A percentile compares a stretch with the other conserved stretches of the same genome.
Evolutionary conservation across 1,284 basidiomycete genomes (phyloP).

Genomic region (Neotropicomus parvogracilis): DNA sequence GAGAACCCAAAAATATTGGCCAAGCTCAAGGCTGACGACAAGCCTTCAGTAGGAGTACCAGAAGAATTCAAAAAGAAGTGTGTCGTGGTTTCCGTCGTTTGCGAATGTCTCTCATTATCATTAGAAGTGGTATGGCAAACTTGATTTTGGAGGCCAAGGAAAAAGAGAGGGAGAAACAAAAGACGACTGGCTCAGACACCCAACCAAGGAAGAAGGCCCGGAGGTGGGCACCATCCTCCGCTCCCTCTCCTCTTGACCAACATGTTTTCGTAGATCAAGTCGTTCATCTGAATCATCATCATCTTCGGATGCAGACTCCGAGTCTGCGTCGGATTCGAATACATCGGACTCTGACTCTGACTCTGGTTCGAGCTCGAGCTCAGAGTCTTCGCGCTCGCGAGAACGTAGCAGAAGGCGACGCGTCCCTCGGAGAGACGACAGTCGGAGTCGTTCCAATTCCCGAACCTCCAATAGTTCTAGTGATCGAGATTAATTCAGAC

Average conservation of each 20-base stretch:
- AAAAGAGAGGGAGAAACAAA: conserved; percentile 56
- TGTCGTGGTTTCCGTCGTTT: conserved; percentile 20
- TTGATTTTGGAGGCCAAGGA: conserved; percentile 71
- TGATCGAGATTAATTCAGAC: conserved; percentile 14
- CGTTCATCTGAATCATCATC: conserved; percentile 30
- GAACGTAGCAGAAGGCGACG: conserved; percentile 46
- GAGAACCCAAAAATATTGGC: conserved; percentile 65
- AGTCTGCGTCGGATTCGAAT: conserved; percentile 40
- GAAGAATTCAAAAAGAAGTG: conserved; percentile 79
- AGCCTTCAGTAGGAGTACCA: conserved; percentile 71
- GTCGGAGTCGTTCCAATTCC: conserved; percentile 23
- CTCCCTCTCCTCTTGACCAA: background rate
- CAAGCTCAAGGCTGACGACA: conserved; percentile 61
- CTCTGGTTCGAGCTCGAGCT: conserved; percentile 29
- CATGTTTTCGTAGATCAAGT: conserved; percentile 20
- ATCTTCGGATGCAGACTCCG: conserved; percentile 40
- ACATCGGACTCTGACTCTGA: conserved; percentile 44
- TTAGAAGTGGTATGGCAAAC: conserved; percentile 66
- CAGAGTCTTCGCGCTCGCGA: conserved; percentile 40
- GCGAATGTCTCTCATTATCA: conserved; percentile 9
- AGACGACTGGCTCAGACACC: conserved; percentile 33
- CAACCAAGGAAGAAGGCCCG: conserved; percentile 48
- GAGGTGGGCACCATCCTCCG: conserved; percentile 39
- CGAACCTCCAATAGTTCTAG: conserved; percentile 14
- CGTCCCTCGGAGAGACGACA: conserved; percentile 34